Percentiles rank a stretch among this genome's conserved stretches.
Conservation (phyloP, 106 monocot genomes). For the Dendrobium catenatum region DNA sequence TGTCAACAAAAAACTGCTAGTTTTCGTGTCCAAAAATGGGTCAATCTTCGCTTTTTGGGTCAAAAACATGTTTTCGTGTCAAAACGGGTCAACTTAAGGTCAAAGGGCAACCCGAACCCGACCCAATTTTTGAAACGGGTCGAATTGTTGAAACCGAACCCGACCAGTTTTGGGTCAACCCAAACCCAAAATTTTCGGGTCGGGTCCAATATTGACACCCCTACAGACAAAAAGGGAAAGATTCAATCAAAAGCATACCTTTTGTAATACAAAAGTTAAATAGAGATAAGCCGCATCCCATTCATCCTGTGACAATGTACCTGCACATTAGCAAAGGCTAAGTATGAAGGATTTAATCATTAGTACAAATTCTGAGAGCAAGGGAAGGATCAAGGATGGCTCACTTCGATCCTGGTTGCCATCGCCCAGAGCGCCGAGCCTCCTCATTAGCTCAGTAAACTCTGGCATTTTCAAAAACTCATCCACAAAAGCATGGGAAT, state of each 20-base stretch:
- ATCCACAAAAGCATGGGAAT: constrained; percentile 86
- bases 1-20: too few relatives aligned
- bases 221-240: neutral
- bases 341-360: neutral
- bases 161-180: too few relatives aligned
- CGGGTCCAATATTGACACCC: too few relatives aligned
- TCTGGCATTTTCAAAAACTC: constrained; percentile 83
- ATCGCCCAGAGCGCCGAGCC: constrained; percentile 93
- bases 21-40: too few relatives aligned
- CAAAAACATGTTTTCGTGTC: too few relatives aligned
- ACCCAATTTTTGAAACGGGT: too few relatives aligned
- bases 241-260: constrained; percentile 41
- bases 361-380: neutral
- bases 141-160: too few relatives aligned
- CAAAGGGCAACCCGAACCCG: too few relatives aligned
- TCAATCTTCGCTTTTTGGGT: too few relatives aligned
- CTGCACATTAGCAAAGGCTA: constrained; percentile 29
- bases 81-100: too few relatives aligned
- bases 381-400: constrained; percentile 14
- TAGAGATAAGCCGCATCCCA: constrained; percentile 95
- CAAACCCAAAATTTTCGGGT: too few relatives aligned
- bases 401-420: constrained; percentile 79
- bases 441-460: constrained; percentile 86
- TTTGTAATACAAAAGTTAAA: constrained; percentile 66
- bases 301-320: constrained; percentile 70